Base-by-base conservation (phyloP, 148 eudicot species). In the Rheum nobile region DNA sequence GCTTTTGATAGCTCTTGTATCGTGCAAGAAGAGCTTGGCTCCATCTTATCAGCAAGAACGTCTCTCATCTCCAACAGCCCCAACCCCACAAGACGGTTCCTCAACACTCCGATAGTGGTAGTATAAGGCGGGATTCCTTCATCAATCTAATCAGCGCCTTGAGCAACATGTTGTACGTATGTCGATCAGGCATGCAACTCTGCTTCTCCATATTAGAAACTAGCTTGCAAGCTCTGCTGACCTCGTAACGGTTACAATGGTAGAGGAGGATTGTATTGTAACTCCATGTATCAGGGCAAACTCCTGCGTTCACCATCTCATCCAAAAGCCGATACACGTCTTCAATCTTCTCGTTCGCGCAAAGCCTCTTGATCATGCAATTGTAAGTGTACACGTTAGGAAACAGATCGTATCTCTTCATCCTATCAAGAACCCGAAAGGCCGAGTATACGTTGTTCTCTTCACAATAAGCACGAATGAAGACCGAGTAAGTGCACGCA, bases 71-170 rank as follows among this genome's bases (percentile, higher is more conserved):
- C 88, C 46, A 86, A 47, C 57, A 84, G 72, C 2, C 89, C 97
- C 43, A 80, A 77, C 44, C 92, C 90, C 26, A 87, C 48, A 2
- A 92, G 83, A 67, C 86, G 83, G 41, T 90, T 90, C 79, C 91
- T 88, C 83, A 90, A 81, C 74, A 80, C 6, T 47, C 84, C 93
- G 61, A 87, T 82, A 7, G 97, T 92, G 3, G 86, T 75, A 71
- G 79, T 21, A 59, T 86, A 90, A 19, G 96, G 98, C 6, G 97
- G 96, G 67, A 92, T 78, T 71, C 98, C 96, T 79, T 92, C 96
- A 78, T 92, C 97, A 73, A 92, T 80, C 80, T 82, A 31, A 92
- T 88, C 48, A 88, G 78, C 91, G 88, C 86, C 63, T 92, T 92
- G 22, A 92, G 82, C 79, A 90, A 67, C 91, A 92, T 90, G 57